Evolutionary conservation across 1,284 basidiomycete species (phyloP).

Genomic region (Ceratobasidium sp.): DNA sequence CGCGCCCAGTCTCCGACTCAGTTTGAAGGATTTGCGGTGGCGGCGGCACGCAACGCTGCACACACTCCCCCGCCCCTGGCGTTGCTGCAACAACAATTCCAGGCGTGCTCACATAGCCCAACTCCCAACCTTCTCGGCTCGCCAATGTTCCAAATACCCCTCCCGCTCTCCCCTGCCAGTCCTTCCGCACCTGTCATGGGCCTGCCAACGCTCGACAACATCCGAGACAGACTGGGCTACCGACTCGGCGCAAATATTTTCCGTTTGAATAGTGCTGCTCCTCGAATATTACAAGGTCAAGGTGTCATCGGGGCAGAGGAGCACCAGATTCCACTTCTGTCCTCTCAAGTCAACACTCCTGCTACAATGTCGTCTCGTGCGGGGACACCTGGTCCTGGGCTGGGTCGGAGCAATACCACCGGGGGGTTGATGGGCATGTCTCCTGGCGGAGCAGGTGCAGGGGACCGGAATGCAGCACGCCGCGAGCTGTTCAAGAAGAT

Average conservation of each 20-base stretch:
- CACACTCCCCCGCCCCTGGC: slow-evolving; percentile 49
- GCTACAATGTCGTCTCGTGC: slow-evolving; percentile 33
- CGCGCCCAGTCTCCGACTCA: slow-evolving; percentile 37
- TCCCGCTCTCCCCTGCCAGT: slow-evolving; percentile 32
- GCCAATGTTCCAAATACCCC: slow-evolving; percentile 32
- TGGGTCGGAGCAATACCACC: slow-evolving; percentile 77
- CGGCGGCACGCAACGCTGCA: slow-evolving; percentile 42
- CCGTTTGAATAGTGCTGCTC: slow-evolving; percentile 81
- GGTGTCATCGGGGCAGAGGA: slow-evolving; percentile 5
- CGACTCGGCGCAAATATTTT: slow-evolving; percentile 64
- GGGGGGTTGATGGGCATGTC: slow-evolving; percentile 3
- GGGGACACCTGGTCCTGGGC: slow-evolving; percentile 29
- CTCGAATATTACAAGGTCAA: slow-evolving; percentile 63
- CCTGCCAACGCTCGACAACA: slow-evolving; percentile 74
- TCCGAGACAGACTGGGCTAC: slow-evolving; percentile 58
- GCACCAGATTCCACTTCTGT: slow-evolving; percentile 35
- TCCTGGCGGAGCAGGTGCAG: slow-evolving; percentile 65
- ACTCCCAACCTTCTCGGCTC: slow-evolving; percentile 39
- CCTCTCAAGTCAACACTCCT: slow-evolving; percentile 37
- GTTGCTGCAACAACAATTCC: slow-evolving; percentile 57
- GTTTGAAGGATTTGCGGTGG: slow-evolving; percentile 16
- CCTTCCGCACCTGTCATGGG: slow-evolving; percentile 24
- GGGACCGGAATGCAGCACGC: slow-evolving; percentile 77
- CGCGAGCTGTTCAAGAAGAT: slow-evolving; percentile 67
- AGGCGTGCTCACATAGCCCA: slow-evolving; percentile 35